Evolutionary conservation across 2,329 filamentous ascomycete species (phyloP).

Genomic region (Sphaerostilbella broomeana): DNA sequence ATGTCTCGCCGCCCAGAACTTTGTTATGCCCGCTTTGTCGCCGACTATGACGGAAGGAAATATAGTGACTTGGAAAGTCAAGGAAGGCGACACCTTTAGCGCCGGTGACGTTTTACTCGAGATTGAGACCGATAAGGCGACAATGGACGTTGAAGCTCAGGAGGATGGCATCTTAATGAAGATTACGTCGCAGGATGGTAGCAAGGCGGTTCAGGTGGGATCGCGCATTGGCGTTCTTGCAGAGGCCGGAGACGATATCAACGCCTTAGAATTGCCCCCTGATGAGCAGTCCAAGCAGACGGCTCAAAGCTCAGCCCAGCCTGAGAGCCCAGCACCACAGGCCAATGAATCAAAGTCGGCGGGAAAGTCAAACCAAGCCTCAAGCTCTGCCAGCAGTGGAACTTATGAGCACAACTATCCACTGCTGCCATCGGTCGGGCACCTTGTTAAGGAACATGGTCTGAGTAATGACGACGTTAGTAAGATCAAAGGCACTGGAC

Average conservation of each 20-base stretch:
- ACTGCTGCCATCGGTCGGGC: slow-evolving; percentile 74
- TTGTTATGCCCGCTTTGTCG: slow-evolving; percentile 85
- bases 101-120: slow-evolving; percentile 84
- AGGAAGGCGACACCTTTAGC: slow-evolving; percentile 76
- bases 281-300: slow-evolving; percentile 50
- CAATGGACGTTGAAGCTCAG: slow-evolving; percentile 91
- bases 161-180: slow-evolving; percentile 83
- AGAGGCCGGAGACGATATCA: slow-evolving; percentile 73
- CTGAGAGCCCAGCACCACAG: slow-evolving; percentile 6
- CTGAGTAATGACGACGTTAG: slow-evolving; percentile 67
- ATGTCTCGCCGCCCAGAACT: slow-evolving; percentile 70
- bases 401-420: slow-evolving; percentile 62
- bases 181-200: slow-evolving; percentile 67
- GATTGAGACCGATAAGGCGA: slow-evolving; percentile 91
- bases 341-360: slow-evolving; percentile 27
- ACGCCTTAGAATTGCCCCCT: slow-evolving; percentile 64
- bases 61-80: slow-evolving; percentile 77
- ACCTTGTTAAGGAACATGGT: slow-evolving; percentile 72
- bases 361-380: slow-evolving; percentile 9
- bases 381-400: slow-evolving; percentile 34
- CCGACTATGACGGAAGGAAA: slow-evolving; percentile 93
- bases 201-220: slow-evolving; percentile 72
- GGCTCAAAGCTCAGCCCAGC: slow-evolving; percentile 17
- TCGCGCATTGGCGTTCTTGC: slow-evolving; percentile 76
- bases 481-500: slow-evolving; percentile 82